Conservation (phyloP, 164 flowering plant genomes). For the Liquidambar formosana region DNA sequence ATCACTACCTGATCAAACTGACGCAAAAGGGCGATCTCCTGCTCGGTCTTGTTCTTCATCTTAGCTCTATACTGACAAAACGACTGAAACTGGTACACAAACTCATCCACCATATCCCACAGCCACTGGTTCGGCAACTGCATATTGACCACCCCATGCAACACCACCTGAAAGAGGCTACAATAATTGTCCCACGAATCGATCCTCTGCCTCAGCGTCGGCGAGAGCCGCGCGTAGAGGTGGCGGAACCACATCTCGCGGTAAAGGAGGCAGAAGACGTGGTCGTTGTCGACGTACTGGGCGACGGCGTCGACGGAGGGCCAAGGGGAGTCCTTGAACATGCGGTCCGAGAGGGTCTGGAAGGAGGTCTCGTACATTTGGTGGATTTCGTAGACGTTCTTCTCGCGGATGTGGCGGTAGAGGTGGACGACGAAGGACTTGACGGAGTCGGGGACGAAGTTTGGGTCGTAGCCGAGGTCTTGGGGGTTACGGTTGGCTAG, state of each 20-base stretch:
- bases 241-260: conserved; percentile 99
- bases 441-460: conserved; percentile 93
- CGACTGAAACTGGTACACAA: conserved; percentile 96
- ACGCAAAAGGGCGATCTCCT: conserved; percentile 77
- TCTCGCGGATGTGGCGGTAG: conserved; percentile 94
- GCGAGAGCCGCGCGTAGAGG: conserved; percentile 73
- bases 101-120: conserved; percentile 99
- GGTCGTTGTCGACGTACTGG: conserved; percentile 83
- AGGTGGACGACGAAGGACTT: conserved; percentile 89
- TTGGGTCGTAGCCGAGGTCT: conserved; percentile 73
- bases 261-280: conserved; percentile 91
- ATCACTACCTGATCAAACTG: conserved; percentile 73
- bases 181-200: conserved; percentile 97
- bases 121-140: conserved; percentile 98
- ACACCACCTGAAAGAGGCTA: conserved; percentile 77
- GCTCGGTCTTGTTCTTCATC: conserved; percentile 92
- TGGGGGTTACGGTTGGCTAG: background rate
- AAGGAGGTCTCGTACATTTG: conserved; percentile 97
- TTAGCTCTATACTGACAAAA: conserved; percentile 95
- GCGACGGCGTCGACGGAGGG: conserved; percentile 92
- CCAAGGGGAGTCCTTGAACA: conserved; percentile 94
- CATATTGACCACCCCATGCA: conserved; percentile 95
- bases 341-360: conserved; percentile 72
- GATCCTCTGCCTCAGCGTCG: conserved; percentile 76
- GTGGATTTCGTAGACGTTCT: conserved; percentile 95